phyloP scores from a whole-genome alignment of 2,329 filamentous ascomycete genomes.

The Alternaria dauci region DNA sequence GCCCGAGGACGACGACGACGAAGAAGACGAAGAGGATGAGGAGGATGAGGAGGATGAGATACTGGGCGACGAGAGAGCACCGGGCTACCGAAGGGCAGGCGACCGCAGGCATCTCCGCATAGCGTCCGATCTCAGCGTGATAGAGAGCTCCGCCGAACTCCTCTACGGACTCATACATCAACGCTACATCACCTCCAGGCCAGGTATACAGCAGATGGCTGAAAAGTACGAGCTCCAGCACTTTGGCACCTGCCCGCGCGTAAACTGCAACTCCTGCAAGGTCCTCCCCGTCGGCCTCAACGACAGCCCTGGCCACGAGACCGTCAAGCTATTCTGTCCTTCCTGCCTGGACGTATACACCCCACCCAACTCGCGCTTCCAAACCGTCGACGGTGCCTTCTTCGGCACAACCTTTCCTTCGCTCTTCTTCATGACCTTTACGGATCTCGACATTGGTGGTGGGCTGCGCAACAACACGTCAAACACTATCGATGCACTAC shows the following conservation, averaged over 20 bases:
- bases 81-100: conserved; percentile 54
- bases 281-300: conserved; percentile 93
- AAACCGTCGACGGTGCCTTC: conserved; percentile 96
- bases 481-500: conserved; percentile 45
- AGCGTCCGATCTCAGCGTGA: conserved; percentile 90
- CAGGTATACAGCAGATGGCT: conserved; percentile 98
- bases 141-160: conserved; percentile 97
- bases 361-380: conserved; percentile 95
- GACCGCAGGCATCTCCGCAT: conserved; percentile 81
- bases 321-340: conserved; percentile 97
- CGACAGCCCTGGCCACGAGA: conserved; percentile 95
- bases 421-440: conserved; percentile 98
- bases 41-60: conserved; percentile 63
- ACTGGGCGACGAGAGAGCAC: conserved; percentile 65
- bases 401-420: conserved; percentile 97
- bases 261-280: conserved; percentile 87
- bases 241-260: conserved; percentile 94
- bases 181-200: conserved; percentile 94
- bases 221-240: conserved; percentile 98
- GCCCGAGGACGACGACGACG: conserved; percentile 88
- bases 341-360: conserved; percentile 97
- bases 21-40: conserved; percentile 74
- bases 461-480: conserved; percentile 68
- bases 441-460: conserved; percentile 85
- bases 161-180: conserved; percentile 98